phyloP scores from a whole-genome alignment of 768 basidiomycete genomes.

The Nidularia sp. region DNA sequence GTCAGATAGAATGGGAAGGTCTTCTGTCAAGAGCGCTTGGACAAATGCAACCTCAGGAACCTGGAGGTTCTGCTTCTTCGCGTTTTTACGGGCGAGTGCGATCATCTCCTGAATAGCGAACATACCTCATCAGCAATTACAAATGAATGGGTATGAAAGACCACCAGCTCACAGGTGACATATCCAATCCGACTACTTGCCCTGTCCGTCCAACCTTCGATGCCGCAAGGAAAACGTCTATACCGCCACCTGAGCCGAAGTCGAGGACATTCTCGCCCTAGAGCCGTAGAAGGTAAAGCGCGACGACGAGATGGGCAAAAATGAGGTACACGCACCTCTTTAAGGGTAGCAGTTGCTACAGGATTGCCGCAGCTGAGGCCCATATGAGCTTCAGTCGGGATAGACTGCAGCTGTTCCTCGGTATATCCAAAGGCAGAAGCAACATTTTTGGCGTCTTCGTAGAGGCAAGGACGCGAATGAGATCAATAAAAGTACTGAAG shows the following conservation, averaged over 20 bases:
- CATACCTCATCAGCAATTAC: neutral
- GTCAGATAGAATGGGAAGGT: slow-evolving; percentile 42
- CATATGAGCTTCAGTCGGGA: slow-evolving; percentile 41
- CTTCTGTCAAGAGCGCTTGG: slow-evolving; percentile 32
- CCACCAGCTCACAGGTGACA: slow-evolving; percentile 34
- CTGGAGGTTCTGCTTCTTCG: slow-evolving; percentile 28
- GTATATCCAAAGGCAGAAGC: slow-evolving; percentile 48
- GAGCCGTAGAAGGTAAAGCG: neutral
- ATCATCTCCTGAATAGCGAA: slow-evolving; percentile 43
- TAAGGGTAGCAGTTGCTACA: slow-evolving; percentile 38
- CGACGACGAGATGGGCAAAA: neutral
- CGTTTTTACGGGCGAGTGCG: slow-evolving; percentile 39
- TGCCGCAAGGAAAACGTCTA: slow-evolving; percentile 53
- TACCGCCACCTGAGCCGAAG: slow-evolving; percentile 53
- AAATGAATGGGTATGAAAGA: neutral
- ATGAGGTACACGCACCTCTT: slow-evolving; percentile 25
- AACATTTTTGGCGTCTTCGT: slow-evolving; percentile 24
- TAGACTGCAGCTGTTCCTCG: slow-evolving; percentile 30
- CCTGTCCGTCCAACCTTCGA: slow-evolving; percentile 43
- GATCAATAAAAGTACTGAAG: neutral
- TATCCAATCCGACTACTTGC: slow-evolving; percentile 51
- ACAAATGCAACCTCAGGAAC: slow-evolving; percentile 50
- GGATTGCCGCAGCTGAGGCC: slow-evolving; percentile 59
- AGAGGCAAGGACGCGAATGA: too few species aligned
- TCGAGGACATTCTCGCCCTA: slow-evolving; percentile 57